These are phyloP conservation scores for Dispira simplex DNA, from an alignment of 192 early-diverging fungal genomes.

Conservation along the genomic window DNA sequence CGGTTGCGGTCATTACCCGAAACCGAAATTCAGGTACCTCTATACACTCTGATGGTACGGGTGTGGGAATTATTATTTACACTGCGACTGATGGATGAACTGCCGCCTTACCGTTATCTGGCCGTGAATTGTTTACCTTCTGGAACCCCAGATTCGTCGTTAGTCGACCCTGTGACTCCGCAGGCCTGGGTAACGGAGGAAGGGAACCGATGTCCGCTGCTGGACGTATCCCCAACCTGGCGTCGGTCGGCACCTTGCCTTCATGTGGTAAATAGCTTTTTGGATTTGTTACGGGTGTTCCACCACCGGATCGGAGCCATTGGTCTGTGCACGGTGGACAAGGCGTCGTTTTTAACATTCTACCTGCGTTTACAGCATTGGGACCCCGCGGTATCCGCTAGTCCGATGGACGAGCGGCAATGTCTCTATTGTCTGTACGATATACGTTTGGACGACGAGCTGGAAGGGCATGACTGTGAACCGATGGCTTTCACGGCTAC, in stretches of 20 bases:
- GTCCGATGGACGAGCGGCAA: background rate
- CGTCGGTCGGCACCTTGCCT: background rate
- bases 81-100: background rate
- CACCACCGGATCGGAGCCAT: conserved; percentile 1
- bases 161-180: too few species aligned
- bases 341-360: conserved; percentile 3
- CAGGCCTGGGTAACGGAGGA: background rate
- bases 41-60: conserved; percentile 8
- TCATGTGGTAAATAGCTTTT: background rate
- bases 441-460: background rate
- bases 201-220: background rate
- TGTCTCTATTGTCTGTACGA: conserved; percentile 12
- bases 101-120: background rate
- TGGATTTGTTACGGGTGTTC: background rate
- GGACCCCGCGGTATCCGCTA: background rate
- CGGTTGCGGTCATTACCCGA: conserved; percentile 8
- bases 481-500: background rate
- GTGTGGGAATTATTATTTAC: conserved; percentile 4
- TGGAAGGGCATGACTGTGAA: conserved; percentile 11
- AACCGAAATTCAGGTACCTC: conserved; percentile 8
- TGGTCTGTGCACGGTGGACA: conserved; percentile 11
- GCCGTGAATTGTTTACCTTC: background rate
- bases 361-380: conserved; percentile 2
- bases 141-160: background rate
- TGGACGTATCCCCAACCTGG: background rate